These are phyloP conservation scores for Carallia pectinifolia DNA, from an alignment of 345 rosid genomes.

Conservation along the genomic window DNA sequence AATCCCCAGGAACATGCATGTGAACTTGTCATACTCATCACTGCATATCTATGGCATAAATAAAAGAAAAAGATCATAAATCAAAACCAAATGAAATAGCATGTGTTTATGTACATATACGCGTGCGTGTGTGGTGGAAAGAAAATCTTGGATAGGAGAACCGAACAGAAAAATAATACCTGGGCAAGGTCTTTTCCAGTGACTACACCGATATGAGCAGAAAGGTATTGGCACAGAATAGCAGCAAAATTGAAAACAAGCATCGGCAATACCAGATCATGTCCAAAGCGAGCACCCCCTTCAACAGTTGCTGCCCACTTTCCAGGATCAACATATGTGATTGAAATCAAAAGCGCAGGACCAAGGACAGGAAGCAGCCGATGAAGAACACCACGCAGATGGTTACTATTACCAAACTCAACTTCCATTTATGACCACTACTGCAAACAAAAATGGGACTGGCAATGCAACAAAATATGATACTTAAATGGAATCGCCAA, in stretches of 20 bases:
- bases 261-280: conserved; percentile 62
- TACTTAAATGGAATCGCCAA: conserved; percentile 21
- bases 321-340: conserved; percentile 91
- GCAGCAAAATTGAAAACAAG: conserved; percentile 76
- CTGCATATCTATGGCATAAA: conserved; percentile 64
- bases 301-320: conserved; percentile 92
- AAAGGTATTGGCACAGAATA: conserved; percentile 82
- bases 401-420: conserved; percentile 39
- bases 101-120: not conserved
- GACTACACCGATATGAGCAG: conserved; percentile 69
- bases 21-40: conserved; percentile 78
- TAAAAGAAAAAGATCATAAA: conserved; percentile 5
- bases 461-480: conserved; percentile 1
- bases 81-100: not conserved
- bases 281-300: conserved; percentile 89
- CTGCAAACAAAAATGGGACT: conserved; percentile 18
- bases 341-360: conserved; percentile 72
- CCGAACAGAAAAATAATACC: conserved; percentile 39
- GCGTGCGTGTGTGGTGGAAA: not conserved
- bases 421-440: conserved; percentile 55
- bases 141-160: not conserved
- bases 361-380: conserved; percentile 61
- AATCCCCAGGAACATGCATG: conserved; percentile 77
- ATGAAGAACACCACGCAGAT: conserved; percentile 39
- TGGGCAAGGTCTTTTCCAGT: conserved; percentile 87